Evolutionary conservation across 108 stramenopile genomes (phyloP), one percentile per base, ranked within the genome.

Genomic region (Fragilaria crotonensis): DNA sequence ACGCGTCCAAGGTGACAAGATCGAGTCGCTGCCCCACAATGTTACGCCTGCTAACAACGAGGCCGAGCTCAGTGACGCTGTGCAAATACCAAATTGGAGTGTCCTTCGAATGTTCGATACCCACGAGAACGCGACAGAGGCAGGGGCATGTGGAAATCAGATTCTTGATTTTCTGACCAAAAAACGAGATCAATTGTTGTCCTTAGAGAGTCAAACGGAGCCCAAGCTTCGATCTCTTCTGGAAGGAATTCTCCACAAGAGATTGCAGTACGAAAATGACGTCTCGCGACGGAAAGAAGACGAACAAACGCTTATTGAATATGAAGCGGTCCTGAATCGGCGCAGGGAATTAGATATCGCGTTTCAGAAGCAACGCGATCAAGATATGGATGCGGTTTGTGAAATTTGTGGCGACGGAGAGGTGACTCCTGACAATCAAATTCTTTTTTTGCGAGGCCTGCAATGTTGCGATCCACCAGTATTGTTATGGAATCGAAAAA

Each of bases 391-490:
- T 57, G 92, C 92, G 4, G 84, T 87, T 23, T 94, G 92, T 67
- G 78, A 74, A 19, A 81, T 94, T 30, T 94, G 92, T 60, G 64
- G 71, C 31, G 92, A 94, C 65, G 92, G 92, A 19, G 92, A 94
- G 66, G 86, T 89, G 18, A 84, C 84, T 0, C 81, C 79, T 5
- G 84, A 94, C 7, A 94, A 95, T 59, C 88, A 89, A 67, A 95
- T 95, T 59, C 60, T 95, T 1, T 95, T n/a, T 95, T 62, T 95
- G 93, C 47, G 93, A 95, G 41, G 69, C 84, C 7, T 95, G 93
- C 66, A 81, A 95, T 69, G 85, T 89, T 0, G 78, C 89, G 20
- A 81, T 95, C 25, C 93, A 95, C 48, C 93, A 95, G 67, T 49
- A 63, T 9, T 95, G 93, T 63, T 95, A 95, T 67, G 89, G 87